Percentiles rank a stretch among this genome's conserved stretches.
These are phyloP conservation scores for Neurospora terricola DNA, from an alignment of 495 filamentous ascomycete species.

Conservation along the genomic window DNA sequence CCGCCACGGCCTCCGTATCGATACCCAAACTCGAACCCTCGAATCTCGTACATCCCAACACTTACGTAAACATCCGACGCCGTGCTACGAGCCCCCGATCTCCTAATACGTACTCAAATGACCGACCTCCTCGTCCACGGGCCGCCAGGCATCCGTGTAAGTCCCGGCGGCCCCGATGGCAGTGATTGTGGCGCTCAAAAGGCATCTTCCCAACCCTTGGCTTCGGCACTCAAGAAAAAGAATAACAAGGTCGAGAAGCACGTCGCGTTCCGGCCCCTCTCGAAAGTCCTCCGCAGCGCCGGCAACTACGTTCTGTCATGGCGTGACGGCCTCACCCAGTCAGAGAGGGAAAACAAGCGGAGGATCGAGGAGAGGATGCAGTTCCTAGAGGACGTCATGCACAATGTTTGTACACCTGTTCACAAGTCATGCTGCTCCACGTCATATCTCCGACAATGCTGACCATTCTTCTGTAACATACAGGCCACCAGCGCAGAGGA, in stretches of 20 bases:
- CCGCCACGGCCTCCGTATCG: neutral
- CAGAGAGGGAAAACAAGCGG: slow-evolving; percentile 41
- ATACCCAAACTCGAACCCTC: neutral
- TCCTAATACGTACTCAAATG: slow-evolving; percentile 7
- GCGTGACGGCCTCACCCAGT: slow-evolving; percentile 46
- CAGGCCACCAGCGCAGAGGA: slow-evolving; percentile 54
- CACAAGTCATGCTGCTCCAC: neutral
- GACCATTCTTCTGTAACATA: neutral
- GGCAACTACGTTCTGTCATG: slow-evolving; percentile 40
- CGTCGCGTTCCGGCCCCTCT: slow-evolving; percentile 9
- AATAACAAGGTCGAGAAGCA: slow-evolving; percentile 3
- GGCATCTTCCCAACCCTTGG: neutral
- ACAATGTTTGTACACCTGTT: slow-evolving; percentile 37
- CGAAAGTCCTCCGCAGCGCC: slow-evolving; percentile 17
- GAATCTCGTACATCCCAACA: neutral
- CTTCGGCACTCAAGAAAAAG: slow-evolving; percentile 2
- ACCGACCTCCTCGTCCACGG: slow-evolving; percentile 16
- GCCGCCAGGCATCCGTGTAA: slow-evolving; percentile 7
- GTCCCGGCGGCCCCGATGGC: neutral
- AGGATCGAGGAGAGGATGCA: slow-evolving; percentile 50
- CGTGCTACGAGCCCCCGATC: neutral
- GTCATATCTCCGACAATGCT: neutral
- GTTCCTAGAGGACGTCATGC: slow-evolving; percentile 52
- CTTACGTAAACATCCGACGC: neutral
- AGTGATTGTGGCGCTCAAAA: slow-evolving; percentile 3